Evolutionary conservation across 108 stramenopile species (phyloP).

Genomic region (Skeletonema menzelii): DNA sequence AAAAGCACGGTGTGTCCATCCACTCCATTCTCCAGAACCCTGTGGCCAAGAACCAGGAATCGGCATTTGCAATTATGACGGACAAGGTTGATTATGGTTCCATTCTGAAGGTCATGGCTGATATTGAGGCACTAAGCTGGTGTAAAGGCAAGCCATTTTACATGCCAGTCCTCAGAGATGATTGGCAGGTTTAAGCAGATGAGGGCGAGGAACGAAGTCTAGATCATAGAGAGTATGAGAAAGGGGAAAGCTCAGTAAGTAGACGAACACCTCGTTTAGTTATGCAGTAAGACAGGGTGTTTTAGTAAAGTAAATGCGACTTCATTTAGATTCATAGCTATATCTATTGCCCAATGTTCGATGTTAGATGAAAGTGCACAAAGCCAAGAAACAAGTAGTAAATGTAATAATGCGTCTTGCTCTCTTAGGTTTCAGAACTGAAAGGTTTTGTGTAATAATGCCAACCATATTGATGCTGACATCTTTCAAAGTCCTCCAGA

Average conservation of each 20-base stretch:
- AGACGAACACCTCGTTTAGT: not conserved
- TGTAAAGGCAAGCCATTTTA: conserved; percentile 80
- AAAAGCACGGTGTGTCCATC: conserved; percentile 81
- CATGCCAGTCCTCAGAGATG: conserved; percentile 83
- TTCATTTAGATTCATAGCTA: too few relatives aligned
- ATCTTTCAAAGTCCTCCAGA: too few relatives aligned
- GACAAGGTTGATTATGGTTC: conserved; percentile 72
- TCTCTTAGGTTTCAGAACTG: too few relatives aligned
- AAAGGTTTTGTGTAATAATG: too few relatives aligned
- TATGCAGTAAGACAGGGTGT: not conserved
- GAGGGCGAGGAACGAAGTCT: not conserved
- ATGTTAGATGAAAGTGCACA: too few relatives aligned
- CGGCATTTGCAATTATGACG: conserved; percentile 85
- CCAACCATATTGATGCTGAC: too few relatives aligned
- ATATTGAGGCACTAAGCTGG: conserved; percentile 82
- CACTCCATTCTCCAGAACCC: conserved; percentile 90
- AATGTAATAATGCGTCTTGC: too few relatives aligned
- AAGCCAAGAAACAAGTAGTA: too few relatives aligned
- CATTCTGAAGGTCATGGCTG: conserved; percentile 67
- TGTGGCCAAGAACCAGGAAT: conserved; percentile 64
- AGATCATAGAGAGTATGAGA: not conserved
- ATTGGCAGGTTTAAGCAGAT: conserved; percentile 55
- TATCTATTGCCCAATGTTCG: too few relatives aligned
- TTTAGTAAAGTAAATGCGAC: not conserved
- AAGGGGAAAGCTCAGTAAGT: not conserved